Conservation (phyloP, 345 rosid species). For the Hypericum perforatum region DNA sequence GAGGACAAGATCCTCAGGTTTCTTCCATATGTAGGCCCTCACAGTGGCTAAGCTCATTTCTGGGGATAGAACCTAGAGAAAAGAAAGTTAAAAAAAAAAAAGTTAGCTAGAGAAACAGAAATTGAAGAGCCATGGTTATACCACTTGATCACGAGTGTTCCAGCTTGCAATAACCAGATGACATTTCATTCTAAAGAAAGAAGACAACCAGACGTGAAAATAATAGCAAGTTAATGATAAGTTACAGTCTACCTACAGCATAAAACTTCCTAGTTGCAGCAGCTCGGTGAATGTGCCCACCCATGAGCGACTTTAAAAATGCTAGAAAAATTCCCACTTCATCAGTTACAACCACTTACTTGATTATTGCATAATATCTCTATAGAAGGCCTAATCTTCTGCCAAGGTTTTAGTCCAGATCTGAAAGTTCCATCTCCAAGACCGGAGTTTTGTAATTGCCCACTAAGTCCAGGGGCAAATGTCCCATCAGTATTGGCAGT, state of each 20-base stretch:
- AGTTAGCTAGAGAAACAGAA: no score
- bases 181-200: no score
- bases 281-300: no score
- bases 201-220: no score
- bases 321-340: no score
- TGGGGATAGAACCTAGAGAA: conserved; percentile 67
- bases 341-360: conserved; percentile 25
- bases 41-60: conserved; percentile 99
- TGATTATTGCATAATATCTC: conserved; percentile 97
- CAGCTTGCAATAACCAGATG: no score
- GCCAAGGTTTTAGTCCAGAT: conserved; percentile 69
- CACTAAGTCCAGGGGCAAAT: conserved; percentile 42
- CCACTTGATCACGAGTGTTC: no score
- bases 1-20: conserved; percentile 86
- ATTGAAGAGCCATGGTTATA: no score
- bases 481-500: conserved; percentile 40
- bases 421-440: conserved; percentile 56
- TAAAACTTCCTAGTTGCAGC: no score
- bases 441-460: conserved; percentile 48
- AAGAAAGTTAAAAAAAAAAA: conserved; percentile 4
- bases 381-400: conserved; percentile 66
- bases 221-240: no score
- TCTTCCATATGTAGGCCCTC: conserved; percentile 91
- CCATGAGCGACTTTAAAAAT: no score
- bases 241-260: no score